Base-by-base conservation (phyloP, 768 basidiomycete genomes). In the Termitomyces sp. region DNA sequence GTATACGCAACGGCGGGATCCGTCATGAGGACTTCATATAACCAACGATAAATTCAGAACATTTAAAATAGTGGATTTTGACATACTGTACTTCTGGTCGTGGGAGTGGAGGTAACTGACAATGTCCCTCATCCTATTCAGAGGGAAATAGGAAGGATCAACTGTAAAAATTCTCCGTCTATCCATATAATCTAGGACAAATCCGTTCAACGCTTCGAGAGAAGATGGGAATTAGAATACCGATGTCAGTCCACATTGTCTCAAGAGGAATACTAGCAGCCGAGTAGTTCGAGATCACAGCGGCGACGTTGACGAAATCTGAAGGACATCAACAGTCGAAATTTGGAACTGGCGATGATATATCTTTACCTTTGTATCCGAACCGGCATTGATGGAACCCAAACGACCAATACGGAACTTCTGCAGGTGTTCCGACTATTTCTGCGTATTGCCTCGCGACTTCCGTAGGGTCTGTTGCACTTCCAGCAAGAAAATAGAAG, bases 181-280 rank as follows among this genome's bases (percentile, higher is more conserved):
- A 63, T 79, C 73, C 85, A 88, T 88, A 67, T 87, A 88, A 65
- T 89, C 84, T 84, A 34, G 17, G 19, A 24, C 32, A 28, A 35
- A 21, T 44, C 21, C 12, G 24, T 12, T 56, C 2, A 44, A 45
- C 11, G 38, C 46, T n/a, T 22, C 0, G 9, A 32, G 12, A 32
- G 35, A 45, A 51, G 22, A 47, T 17, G 17, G 19, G 54, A 4
- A 7, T 21, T 19, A 3, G 5, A 61, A 15, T 60, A 79, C 84
- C 84, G 35, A 88, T 88, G 65, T 88, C 87, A 2, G 85, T 86
- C 86, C 86, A 88, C 85, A 88, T 87, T 0, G 85, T 87, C 66
- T 89, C 85, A 3, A 88, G 75, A 7, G 86, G 87, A 51, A 89
- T 88, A 4, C 68, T 64, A 0, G 84, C 83, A 1, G 69, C 74